Conservation (phyloP, 75 land plant genomes). For the Sequoiadendron giganteum region DNA sequence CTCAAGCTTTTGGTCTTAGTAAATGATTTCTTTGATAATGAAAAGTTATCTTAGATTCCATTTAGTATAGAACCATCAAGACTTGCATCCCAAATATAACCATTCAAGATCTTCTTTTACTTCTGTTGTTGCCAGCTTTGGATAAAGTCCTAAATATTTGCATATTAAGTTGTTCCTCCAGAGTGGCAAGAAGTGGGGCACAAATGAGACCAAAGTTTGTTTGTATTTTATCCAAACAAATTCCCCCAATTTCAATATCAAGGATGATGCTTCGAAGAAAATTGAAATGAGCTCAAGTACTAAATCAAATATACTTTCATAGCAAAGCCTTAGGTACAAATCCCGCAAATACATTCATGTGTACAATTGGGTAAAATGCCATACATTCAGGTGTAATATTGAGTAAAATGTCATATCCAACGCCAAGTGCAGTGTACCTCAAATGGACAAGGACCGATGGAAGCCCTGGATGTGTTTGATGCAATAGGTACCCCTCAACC, state of each 20-base stretch:
- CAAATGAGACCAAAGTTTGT: background rate
- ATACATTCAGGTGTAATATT: background rate
- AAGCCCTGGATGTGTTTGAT: too few relatives aligned
- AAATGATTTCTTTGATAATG: background rate
- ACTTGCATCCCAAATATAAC: background rate
- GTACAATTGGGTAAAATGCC: too few relatives aligned
- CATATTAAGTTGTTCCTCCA: background rate
- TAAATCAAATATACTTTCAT: background rate
- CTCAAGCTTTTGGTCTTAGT: background rate
- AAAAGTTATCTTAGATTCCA: background rate
- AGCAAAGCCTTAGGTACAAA: background rate
- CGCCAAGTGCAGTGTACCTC: background rate
- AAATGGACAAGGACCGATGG: too few relatives aligned
- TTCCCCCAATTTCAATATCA: background rate
- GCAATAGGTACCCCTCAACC: background rate
- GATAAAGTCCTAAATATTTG: background rate
- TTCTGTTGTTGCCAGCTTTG: background rate
- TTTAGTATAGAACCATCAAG: background rate
- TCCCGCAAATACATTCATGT: background rate
- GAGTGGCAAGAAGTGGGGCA: background rate
- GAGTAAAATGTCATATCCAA: background rate
- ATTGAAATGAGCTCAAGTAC: background rate
- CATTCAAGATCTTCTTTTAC: background rate
- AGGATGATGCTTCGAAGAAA: background rate
- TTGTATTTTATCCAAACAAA: too few relatives aligned